These are phyloP conservation scores for Termitomyces sp. DNA, from an alignment of 1,284 basidiomycete genomes.

Conservation along the genomic window DNA sequence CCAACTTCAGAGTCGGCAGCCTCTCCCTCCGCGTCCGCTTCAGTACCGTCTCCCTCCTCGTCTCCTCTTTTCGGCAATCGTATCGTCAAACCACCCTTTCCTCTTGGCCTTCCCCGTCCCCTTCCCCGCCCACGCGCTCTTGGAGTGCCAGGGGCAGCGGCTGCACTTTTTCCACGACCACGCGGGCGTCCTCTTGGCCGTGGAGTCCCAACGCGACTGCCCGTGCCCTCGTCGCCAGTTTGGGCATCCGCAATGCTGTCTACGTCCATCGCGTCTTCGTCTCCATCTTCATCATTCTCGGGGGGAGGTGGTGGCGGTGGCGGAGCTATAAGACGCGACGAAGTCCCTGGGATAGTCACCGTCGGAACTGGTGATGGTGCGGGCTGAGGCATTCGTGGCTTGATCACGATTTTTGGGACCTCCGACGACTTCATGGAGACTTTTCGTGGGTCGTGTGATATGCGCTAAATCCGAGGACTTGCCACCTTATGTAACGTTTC, in stretches of 20 bases:
- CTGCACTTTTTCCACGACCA: conserved; percentile 23
- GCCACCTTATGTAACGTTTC: too few relatives aligned
- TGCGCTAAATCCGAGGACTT: too few relatives aligned
- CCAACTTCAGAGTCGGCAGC: conserved; percentile 34
- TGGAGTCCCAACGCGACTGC: conserved; percentile 19
- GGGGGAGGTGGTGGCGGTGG: conserved; percentile 16
- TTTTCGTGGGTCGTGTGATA: neutral
- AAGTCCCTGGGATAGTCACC: conserved; percentile 25
- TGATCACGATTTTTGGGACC: conserved; percentile 51
- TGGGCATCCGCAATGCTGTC: conserved; percentile 27
- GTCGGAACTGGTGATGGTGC: conserved; percentile 24
- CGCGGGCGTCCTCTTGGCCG: conserved; percentile 21
- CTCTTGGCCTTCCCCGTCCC: conserved; percentile 31
- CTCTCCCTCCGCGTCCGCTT: conserved; percentile 36
- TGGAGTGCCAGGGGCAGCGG: conserved; percentile 26
- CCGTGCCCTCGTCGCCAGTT: conserved; percentile 23
- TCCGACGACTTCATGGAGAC: conserved; percentile 5
- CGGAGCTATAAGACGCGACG: conserved; percentile 25
- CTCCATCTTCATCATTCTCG: conserved; percentile 25
- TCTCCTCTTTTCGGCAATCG: conserved; percentile 42
- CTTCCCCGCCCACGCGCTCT: conserved; percentile 36
- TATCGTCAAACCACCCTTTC: conserved; percentile 34
- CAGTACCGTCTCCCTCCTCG: conserved; percentile 31
- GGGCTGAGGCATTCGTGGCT: conserved; percentile 31
- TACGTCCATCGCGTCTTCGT: conserved; percentile 24